Evolutionary conservation across 208 protist species (phyloP).

Genomic region (Trypanosomatidae sp.): DNA sequence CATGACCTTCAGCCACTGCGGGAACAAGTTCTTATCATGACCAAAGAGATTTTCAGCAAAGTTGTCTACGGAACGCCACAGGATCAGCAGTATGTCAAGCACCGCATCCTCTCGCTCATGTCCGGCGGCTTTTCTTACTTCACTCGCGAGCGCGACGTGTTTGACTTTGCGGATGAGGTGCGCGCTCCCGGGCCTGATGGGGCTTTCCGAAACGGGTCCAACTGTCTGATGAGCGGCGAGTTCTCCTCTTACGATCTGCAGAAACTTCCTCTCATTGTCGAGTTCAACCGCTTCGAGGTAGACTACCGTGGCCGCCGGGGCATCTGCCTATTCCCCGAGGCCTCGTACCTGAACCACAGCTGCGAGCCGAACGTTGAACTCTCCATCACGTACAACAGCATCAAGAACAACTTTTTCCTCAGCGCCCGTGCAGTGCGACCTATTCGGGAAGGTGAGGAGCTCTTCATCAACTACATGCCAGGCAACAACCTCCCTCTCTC

Average conservation of each 20-base stretch:
- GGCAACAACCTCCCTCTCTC: slow-evolving; percentile 78
- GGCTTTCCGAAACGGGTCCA: slow-evolving; percentile 62
- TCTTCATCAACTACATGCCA: slow-evolving; percentile 88
- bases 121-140: slow-evolving; percentile 86
- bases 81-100: slow-evolving; percentile 76
- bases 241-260: slow-evolving; percentile 86
- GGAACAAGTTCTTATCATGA: slow-evolving; percentile 76
- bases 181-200: slow-evolving; percentile 54
- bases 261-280: slow-evolving; percentile 79
- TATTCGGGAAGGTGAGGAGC: slow-evolving; percentile 74
- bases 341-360: slow-evolving; percentile 84
- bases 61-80: slow-evolving; percentile 56
- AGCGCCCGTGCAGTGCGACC: slow-evolving; percentile 70
- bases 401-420: slow-evolving; percentile 76
- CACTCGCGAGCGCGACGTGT: slow-evolving; percentile 82
- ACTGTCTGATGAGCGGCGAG: slow-evolving; percentile 67
- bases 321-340: slow-evolving; percentile 82
- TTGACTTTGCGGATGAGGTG: slow-evolving; percentile 83
- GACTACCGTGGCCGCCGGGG: slow-evolving; percentile 78
- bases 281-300: slow-evolving; percentile 88
- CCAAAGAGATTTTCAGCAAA: slow-evolving; percentile 68
- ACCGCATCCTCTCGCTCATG: slow-evolving; percentile 75
- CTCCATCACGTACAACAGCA: slow-evolving; percentile 67
- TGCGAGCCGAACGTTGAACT: slow-evolving; percentile 85
- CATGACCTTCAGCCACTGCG: slow-evolving; percentile 43